These are phyloP conservation scores for Ogataea pignaliae DNA, from an alignment of 805 yeast species.

Conservation along the genomic window DNA sequence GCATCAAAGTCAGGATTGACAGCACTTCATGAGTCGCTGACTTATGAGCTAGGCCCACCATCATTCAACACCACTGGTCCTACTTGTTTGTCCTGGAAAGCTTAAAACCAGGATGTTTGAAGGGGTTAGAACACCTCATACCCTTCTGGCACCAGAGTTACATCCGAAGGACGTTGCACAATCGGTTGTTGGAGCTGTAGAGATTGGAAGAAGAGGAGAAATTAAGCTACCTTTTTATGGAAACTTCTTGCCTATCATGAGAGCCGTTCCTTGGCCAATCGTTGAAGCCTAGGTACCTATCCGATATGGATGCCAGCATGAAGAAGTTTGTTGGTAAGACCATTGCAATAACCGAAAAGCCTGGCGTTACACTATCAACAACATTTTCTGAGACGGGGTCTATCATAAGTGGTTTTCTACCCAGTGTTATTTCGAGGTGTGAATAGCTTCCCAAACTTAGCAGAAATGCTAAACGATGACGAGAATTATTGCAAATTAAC, in stretches of 20 bases:
- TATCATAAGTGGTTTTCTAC: conserved; percentile 13
- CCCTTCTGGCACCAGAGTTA: conserved; percentile 75
- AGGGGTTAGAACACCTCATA: conserved; percentile 70
- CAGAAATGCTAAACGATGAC: too few relatives aligned
- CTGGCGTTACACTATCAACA: conserved; percentile 13
- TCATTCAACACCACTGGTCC: conserved; percentile 45
- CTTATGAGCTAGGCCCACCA: conserved; percentile 61
- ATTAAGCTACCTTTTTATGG: conserved; percentile 76
- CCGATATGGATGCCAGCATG: conserved; percentile 63
- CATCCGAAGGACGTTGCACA: conserved; percentile 64
- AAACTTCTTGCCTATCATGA: conserved; percentile 62
- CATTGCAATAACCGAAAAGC: conserved; percentile 12
- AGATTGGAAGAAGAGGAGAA: conserved; percentile 61
- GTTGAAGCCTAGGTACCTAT: conserved; percentile 49
- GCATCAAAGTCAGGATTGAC: conserved; percentile 87
- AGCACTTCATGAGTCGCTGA: conserved; percentile 77
- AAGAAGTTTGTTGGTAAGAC: conserved; percentile 26
- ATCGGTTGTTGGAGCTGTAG: conserved; percentile 50
- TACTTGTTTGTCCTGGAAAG: conserved; percentile 87
- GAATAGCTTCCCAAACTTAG: too few relatives aligned
- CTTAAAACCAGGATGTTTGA: conserved; percentile 69
- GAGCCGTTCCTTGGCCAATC: conserved; percentile 70
- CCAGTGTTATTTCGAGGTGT: conserved; percentile 7
- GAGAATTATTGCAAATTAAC: too few relatives aligned
- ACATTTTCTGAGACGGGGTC: conserved; percentile 19